phyloP scores from a whole-genome alignment of 2,329 filamentous ascomycete genomes.

The Myriosclerotinia duriaeana region DNA sequence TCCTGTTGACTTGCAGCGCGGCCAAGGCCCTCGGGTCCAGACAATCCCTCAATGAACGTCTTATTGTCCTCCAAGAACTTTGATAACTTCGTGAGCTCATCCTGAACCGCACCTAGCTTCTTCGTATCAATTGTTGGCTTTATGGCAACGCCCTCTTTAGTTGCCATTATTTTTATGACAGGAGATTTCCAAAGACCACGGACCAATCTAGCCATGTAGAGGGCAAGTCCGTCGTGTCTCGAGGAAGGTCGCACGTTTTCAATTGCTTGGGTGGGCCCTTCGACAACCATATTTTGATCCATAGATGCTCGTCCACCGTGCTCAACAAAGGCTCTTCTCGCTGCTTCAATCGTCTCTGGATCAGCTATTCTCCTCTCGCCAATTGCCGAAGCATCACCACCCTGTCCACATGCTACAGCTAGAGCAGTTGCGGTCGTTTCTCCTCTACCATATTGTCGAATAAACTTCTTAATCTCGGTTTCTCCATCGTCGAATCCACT shows the following conservation, averaged over 20 bases:
- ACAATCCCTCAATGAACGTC: constrained; percentile 86
- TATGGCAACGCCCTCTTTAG: constrained; percentile 60
- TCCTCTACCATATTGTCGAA: constrained; percentile 79
- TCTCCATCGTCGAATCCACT: constrained; percentile 77
- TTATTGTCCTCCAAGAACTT: constrained; percentile 86
- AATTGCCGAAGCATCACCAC: constrained; percentile 64
- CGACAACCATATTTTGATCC: constrained; percentile 69
- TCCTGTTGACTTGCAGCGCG: constrained; percentile 80
- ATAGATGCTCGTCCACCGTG: constrained; percentile 85
- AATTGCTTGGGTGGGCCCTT: constrained; percentile 62
- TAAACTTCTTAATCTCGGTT: constrained; percentile 78
- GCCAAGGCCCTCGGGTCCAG: constrained; percentile 84
- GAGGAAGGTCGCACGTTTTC: constrained; percentile 87
- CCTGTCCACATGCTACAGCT: constrained; percentile 92
- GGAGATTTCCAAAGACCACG: constrained; percentile 82
- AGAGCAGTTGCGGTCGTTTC: constrained; percentile 89
- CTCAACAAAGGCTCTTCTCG: constrained; percentile 85
- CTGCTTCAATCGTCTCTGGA: constrained; percentile 80
- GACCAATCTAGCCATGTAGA: constrained; percentile 86
- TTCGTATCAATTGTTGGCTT: constrained; percentile 62
- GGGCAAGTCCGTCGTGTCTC: constrained; percentile 79
- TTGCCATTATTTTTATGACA: constrained; percentile 62
- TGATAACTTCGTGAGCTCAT: constrained; percentile 73
- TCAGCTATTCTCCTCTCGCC: constrained; percentile 74
- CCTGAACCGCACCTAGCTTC: constrained; percentile 76